A percentile compares a stretch with the other conserved stretches of the same genome.
Conservation (phyloP, 2,329 filamentous ascomycete genomes). For the Botryotinia globosa region DNA sequence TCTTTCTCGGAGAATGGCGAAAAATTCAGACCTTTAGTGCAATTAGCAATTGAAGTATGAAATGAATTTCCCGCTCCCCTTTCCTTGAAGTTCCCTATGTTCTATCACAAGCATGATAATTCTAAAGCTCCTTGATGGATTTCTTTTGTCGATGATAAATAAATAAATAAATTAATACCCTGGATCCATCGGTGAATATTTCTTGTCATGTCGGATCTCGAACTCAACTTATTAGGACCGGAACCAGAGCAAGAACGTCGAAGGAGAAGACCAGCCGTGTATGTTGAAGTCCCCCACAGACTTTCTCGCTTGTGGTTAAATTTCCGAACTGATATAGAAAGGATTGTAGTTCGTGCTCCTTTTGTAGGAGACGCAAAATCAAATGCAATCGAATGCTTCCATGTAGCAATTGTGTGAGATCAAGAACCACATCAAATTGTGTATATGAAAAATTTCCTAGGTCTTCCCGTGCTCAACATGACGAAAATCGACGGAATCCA, state of each 20-base stretch:
- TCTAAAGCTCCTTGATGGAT: background rate
- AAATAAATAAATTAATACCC: too few relatives aligned
- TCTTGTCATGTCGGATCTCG: background rate
- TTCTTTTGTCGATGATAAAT: background rate
- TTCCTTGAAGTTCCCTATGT: background rate
- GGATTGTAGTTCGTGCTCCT: slow-evolving; percentile 51
- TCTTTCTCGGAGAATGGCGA: slow-evolving; percentile 2
- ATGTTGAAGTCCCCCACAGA: slow-evolving; percentile 30
- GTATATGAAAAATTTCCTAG: slow-evolving; percentile 44
- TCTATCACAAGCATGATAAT: background rate
- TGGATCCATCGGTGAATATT: background rate
- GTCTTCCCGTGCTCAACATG: slow-evolving; percentile 16
- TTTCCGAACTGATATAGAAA: slow-evolving; percentile 23
- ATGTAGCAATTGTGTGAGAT: slow-evolving; percentile 58
- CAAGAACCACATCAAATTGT: slow-evolving; percentile 51
- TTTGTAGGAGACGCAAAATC: slow-evolving; percentile 60
- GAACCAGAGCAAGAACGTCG: slow-evolving; percentile 36
- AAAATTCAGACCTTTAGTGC: background rate
- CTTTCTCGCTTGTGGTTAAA: background rate
- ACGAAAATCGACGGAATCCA: background rate
- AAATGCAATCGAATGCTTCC: slow-evolving; percentile 58
- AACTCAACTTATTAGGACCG: slow-evolving; percentile 33
- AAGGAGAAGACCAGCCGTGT: slow-evolving; percentile 46
- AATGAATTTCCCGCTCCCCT: background rate
- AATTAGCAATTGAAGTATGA: background rate